phyloP scores from a whole-genome alignment of 768 basidiomycete species.

The Suillus discolor region DNA sequence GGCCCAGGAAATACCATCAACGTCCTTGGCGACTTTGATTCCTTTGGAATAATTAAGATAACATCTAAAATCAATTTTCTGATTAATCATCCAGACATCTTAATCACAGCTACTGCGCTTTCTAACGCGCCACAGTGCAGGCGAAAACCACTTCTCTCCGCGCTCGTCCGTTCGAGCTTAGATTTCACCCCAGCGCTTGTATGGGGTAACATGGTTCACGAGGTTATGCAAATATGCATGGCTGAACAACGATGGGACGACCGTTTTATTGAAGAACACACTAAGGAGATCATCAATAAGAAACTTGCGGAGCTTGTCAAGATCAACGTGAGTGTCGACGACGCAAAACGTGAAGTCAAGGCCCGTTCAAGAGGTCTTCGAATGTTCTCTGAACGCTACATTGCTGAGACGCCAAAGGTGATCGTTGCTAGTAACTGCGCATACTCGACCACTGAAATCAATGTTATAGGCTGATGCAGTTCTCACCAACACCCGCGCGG shows the following conservation, averaged over 20 bases:
- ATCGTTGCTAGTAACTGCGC: slow-evolving; percentile 6
- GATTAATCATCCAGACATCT: slow-evolving; percentile 89
- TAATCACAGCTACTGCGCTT: slow-evolving; percentile 88
- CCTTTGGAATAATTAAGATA: slow-evolving; percentile 53
- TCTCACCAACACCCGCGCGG: slow-evolving; percentile 68
- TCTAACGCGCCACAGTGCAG: slow-evolving; percentile 82
- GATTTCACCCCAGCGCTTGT: slow-evolving; percentile 69
- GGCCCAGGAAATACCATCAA: slow-evolving; percentile 80
- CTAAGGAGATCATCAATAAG: slow-evolving; percentile 55
- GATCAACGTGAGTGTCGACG: slow-evolving; percentile 56
- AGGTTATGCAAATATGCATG: slow-evolving; percentile 85
- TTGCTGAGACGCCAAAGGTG: slow-evolving; percentile 68
- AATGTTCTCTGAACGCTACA: slow-evolving; percentile 66
- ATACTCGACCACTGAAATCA: slow-evolving; percentile 4
- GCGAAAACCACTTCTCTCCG: slow-evolving; percentile 82
- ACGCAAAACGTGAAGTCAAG: slow-evolving; percentile 66
- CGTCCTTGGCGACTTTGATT: slow-evolving; percentile 55
- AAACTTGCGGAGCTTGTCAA: slow-evolving; percentile 64
- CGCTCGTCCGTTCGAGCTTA: slow-evolving; percentile 57
- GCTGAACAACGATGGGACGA: slow-evolving; percentile 62
- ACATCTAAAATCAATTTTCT: slow-evolving; percentile 68
- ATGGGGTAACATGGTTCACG: slow-evolving; percentile 94
- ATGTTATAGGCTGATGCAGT: slow-evolving; percentile 56
- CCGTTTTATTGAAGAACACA: slow-evolving; percentile 58
- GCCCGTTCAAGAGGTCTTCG: slow-evolving; percentile 64